phyloP scores from a whole-genome alignment of 148 eudicot genomes.

The Arctostaphylos glauca region DNA sequence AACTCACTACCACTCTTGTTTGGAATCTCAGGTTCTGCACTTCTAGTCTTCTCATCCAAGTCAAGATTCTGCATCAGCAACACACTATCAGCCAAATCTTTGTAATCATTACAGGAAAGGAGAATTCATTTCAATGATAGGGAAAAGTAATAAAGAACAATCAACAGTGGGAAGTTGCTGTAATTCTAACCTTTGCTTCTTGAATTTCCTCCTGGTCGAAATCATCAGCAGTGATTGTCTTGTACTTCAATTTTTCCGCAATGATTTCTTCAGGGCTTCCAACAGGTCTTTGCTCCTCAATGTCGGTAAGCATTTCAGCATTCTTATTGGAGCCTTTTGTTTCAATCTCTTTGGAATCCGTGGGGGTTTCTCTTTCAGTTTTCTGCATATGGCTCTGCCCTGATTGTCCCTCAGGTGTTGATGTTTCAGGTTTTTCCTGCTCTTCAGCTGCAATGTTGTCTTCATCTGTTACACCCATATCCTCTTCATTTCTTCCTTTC shows the following conservation, averaged over 20 bases:
- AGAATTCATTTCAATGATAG: neutral
- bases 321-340: neutral
- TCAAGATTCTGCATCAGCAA: conserved; percentile 20
- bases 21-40: conserved; percentile 9
- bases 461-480: conserved; percentile 1
- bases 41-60: conserved; percentile 10
- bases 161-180: neutral
- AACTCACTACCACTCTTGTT: conserved; percentile 16
- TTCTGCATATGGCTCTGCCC: conserved; percentile 1
- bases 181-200: conserved; percentile 21
- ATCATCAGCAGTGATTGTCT: conserved; percentile 1
- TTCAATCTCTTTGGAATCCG: conserved; percentile 14
- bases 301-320: conserved; percentile 2
- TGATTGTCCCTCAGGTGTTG: conserved; percentile 3
- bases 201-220: conserved; percentile 12
- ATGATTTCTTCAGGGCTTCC: conserved; percentile 6
- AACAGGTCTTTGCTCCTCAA: conserved; percentile 13
- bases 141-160: neutral
- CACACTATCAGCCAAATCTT: neutral
- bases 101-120: neutral
- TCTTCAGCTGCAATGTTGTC: neutral
- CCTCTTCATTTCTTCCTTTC: neutral
- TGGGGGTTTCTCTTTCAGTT: conserved; percentile 17
- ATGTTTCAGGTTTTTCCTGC: conserved; percentile 9
- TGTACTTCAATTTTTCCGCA: neutral